Base-by-base conservation (phyloP, 768 basidiomycete species). In the Macrolepiota dolichaula region DNA sequence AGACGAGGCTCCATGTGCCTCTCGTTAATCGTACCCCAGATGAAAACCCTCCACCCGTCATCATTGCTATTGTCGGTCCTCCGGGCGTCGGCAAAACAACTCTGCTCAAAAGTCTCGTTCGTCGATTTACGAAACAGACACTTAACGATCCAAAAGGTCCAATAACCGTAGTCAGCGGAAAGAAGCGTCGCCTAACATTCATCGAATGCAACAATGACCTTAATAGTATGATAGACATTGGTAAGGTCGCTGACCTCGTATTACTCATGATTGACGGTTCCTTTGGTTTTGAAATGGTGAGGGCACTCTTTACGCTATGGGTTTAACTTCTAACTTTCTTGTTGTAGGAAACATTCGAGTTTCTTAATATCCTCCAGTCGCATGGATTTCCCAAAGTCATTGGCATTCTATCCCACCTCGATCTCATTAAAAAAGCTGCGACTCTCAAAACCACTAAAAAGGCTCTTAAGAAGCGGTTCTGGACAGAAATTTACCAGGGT, bases 351-450 rank as follows among this genome's bases (percentile, higher is more conserved):
- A 94, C 94, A 0, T 98, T 99, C 68, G 97, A 99, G 75, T 98
- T 98, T 65, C 88, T 99, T 58, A 98, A 98, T 67, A 87, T 98
- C 68, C 88, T 99, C 25, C 95, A 98, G 77, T 83, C 94, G 0
- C 97, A 99, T 71, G 97, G 97, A 35, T 96, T 99, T 72, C 97
- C 97, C 2, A 99, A 98, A 80, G 94, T 98, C 67, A 94, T 99
- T 63, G 96, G 97, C 59, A 76, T 99, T 61, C 89, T 99, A 51
- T 90, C 94, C 51, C 97, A 99, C 74, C 87, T 98, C 44, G 97
- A 98, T 74, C 88, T 99, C 65, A 91, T 99, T 66, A 97, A 97
- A 80, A 96, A 94, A 70, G 83, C 89, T 4, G 81, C 91, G 0
- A 88, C 88, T 3, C 86, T 98, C 42, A 90, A 89, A 60, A 85